phyloP scores from a whole-genome alignment of 768 basidiomycete species.

The Amanita polypyramis region DNA sequence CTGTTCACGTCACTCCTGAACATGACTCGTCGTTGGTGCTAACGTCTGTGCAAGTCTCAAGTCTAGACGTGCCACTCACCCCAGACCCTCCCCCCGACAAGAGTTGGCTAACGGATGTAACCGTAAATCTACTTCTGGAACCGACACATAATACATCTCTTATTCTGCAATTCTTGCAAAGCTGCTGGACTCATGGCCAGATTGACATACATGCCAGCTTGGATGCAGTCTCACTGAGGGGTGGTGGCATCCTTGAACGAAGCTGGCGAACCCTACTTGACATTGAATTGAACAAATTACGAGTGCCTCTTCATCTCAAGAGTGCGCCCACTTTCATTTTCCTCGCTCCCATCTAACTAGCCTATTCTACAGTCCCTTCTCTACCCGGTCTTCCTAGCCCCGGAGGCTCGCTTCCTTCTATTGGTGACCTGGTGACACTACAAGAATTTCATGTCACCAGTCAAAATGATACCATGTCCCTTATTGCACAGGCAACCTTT shows the following conservation, averaged over 20 bases:
- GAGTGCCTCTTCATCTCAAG: conserved; percentile 35
- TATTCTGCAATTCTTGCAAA: conserved; percentile 39
- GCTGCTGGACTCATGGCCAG: conserved; percentile 47
- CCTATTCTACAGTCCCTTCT: conserved; percentile 38
- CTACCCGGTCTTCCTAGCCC: conserved; percentile 60
- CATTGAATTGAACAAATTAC: conserved; percentile 32
- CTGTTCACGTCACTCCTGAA: conserved; percentile 37
- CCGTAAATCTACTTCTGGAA: conserved; percentile 36
- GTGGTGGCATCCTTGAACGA: conserved; percentile 31
- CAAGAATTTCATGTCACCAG: conserved; percentile 39
- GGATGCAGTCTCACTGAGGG: conserved; percentile 33
- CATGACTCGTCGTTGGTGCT: conserved; percentile 30
- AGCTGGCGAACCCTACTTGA: conserved; percentile 40
- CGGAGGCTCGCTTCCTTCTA: conserved; percentile 40
- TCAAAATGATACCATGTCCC: conserved; percentile 20
- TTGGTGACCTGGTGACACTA: conserved; percentile 51
- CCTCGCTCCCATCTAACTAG: conserved; percentile 5
- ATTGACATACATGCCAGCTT: conserved; percentile 35
- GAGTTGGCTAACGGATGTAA: conserved; percentile 50
- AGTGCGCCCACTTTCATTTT: conserved; percentile 28
- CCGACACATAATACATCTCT: conserved; percentile 43
- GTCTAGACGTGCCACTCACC: conserved; percentile 46
- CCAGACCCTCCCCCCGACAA: conserved; percentile 38
- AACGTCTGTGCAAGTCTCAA: conserved; percentile 33
- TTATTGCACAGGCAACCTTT: conserved; percentile 45